A percentile compares a stretch with the other conserved stretches of the same genome.
Conservation (phyloP, 2,329 filamentous ascomycete species). For the Pleurostoma richardsiae region DNA sequence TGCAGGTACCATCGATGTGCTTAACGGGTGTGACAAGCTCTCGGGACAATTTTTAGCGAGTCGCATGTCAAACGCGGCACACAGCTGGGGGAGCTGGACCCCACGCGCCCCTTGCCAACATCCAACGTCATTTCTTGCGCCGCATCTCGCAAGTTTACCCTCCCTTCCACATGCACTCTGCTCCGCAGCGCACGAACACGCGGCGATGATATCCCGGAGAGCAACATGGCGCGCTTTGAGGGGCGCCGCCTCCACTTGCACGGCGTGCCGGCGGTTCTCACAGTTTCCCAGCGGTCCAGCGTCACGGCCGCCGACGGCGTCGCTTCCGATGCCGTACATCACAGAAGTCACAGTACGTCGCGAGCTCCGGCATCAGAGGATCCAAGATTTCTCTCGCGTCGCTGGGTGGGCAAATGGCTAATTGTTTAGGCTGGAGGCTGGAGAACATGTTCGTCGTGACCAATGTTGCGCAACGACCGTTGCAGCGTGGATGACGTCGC, state of each 20-base stretch:
- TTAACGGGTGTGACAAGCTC: no score
- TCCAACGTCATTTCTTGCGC: not conserved
- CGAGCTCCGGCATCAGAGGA: no score
- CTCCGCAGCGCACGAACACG: not conserved
- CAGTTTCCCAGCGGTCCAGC: slow-evolving; percentile 28
- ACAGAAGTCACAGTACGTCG: slow-evolving; percentile 45
- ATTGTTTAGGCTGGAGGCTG: slow-evolving; percentile 63
- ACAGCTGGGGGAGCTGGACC: no score
- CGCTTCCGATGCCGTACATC: slow-evolving; percentile 56
- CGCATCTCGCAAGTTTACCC: no score
- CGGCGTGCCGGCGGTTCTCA: slow-evolving; percentile 35
- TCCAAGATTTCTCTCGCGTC: no score
- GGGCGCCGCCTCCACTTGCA: slow-evolving; percentile 18
- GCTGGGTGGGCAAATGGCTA: slow-evolving; percentile 14
- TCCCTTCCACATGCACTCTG: no score
- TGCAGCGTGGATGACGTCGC: slow-evolving; percentile 4
- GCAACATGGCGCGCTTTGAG: slow-evolving; percentile 26
- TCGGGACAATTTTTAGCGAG: no score
- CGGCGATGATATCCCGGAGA: slow-evolving; percentile 28
- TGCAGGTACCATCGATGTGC: no score
- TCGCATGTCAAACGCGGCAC: no score
- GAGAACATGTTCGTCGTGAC: slow-evolving; percentile 63
- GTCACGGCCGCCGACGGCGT: slow-evolving; percentile 18
- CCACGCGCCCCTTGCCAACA: not conserved
- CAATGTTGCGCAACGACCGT: not conserved